Evolutionary conservation across 1,284 basidiomycete genomes (phyloP).

Genomic region (Phlebopus sp.): DNA sequence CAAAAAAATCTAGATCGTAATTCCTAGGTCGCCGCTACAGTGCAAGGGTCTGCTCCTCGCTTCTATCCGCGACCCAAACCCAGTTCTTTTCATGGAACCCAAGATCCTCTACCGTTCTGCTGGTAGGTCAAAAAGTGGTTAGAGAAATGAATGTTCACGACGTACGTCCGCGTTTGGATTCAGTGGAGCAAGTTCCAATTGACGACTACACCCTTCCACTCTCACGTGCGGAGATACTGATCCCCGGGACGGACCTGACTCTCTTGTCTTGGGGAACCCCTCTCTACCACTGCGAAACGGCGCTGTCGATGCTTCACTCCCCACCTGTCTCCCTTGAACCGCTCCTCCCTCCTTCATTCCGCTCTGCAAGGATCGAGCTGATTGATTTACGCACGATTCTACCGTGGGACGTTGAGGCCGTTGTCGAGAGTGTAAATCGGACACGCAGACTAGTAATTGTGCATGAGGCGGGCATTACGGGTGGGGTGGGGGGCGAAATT

Average conservation of each 20-base stretch:
- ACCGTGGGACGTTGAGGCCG: slow-evolving; percentile 83
- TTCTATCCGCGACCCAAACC: slow-evolving; percentile 89
- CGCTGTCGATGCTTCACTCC: slow-evolving; percentile 61
- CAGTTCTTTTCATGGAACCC: slow-evolving; percentile 93
- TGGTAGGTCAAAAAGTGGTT: slow-evolving; percentile 36
- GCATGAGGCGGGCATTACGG: slow-evolving; percentile 85
- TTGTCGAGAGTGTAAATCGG: slow-evolving; percentile 78
- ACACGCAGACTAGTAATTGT: slow-evolving; percentile 87
- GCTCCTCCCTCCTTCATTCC: slow-evolving; percentile 68
- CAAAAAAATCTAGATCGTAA: slow-evolving; percentile 60
- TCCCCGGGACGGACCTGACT: slow-evolving; percentile 78
- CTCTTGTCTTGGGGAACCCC: slow-evolving; percentile 91
- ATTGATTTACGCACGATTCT: slow-evolving; percentile 90
- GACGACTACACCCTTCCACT: slow-evolving; percentile 86
- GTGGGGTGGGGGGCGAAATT: slow-evolving; percentile 85
- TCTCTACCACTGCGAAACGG: slow-evolving; percentile 85
- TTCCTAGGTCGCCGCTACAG: slow-evolving; percentile 91
- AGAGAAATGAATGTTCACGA: neutral
- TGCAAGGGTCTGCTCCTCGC: slow-evolving; percentile 88
- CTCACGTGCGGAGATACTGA: slow-evolving; percentile 73
- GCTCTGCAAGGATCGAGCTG: slow-evolving; percentile 77
- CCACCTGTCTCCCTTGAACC: slow-evolving; percentile 68
- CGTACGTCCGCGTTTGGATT: slow-evolving; percentile 9
- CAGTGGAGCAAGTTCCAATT: slow-evolving; percentile 88
- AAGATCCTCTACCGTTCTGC: slow-evolving; percentile 86